These are phyloP conservation scores for Colletotrichum tabaci DNA, from an alignment of 2,329 filamentous ascomycete genomes.

Conservation along the genomic window DNA sequence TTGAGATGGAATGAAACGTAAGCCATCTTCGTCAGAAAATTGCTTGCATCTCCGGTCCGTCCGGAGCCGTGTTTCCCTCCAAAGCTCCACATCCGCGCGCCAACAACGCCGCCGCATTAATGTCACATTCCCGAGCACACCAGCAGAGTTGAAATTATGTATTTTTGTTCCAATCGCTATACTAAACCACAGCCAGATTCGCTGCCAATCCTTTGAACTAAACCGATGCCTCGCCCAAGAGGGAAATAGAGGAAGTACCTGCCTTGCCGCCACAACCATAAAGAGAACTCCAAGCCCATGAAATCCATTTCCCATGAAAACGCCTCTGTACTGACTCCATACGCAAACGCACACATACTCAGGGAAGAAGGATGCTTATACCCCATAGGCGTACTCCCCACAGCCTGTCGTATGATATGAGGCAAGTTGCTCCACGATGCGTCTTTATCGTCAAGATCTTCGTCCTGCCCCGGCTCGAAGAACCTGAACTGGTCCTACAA, in stretches of 20 bases:
- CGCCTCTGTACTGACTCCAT: neutral
- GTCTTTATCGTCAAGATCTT: neutral
- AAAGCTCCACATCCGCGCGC: neutral
- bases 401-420: constrained; percentile 7
- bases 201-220: constrained; percentile 8
- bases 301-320: neutral
- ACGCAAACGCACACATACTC: neutral
- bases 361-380: neutral
- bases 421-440: constrained; percentile 10
- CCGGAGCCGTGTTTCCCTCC: neutral
- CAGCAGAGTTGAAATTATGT: neutral
- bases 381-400: neutral
- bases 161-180: constrained; percentile 5
- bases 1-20: too few species aligned
- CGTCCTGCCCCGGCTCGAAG: constrained; percentile 1
- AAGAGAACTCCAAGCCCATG: neutral
- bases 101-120: neutral
- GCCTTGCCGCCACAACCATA: neutral
- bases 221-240: neutral
- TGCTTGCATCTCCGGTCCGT: neutral
- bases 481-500: constrained; percentile 59
- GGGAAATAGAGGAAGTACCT: neutral
- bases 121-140: neutral
- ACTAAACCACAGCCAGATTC: constrained; percentile 12
- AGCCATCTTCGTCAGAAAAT: too few species aligned